Evolutionary conservation across 1,284 basidiomycete species (phyloP).

Genomic region (Stereum hirsutum): DNA sequence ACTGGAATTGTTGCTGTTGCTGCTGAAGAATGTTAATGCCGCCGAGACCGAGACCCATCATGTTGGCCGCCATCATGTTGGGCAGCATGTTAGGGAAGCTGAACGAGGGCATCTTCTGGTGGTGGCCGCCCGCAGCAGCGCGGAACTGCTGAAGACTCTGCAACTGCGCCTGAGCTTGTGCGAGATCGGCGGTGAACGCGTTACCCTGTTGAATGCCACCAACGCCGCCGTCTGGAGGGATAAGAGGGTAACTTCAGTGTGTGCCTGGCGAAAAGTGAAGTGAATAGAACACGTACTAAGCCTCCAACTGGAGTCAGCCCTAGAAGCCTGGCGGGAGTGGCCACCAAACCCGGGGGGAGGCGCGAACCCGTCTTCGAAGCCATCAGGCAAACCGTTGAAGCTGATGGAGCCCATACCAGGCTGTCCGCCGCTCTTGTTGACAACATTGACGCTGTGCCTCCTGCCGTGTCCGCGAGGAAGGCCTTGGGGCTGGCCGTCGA

Average conservation of each 20-base stretch:
- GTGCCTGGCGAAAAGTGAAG: too few species aligned
- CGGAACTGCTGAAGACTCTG: conserved; percentile 97
- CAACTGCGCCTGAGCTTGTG: conserved; percentile 93
- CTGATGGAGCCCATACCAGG: conserved; percentile 38
- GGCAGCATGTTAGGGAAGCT: conserved; percentile 96
- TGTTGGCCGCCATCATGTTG: conserved; percentile 91
- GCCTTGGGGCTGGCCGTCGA: conserved; percentile 56
- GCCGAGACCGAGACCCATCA: conserved; percentile 82
- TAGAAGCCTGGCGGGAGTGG: conserved; percentile 71
- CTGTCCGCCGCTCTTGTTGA: conserved; percentile 59
- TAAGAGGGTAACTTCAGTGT: conserved; percentile 12
- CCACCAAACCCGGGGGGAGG: conserved; percentile 46
- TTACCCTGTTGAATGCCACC: conserved; percentile 57
- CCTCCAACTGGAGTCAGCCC: conserved; percentile 81
- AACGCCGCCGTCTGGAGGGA: conserved; percentile 56
- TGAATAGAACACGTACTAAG: conserved; percentile 50
- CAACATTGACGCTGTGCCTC: conserved; percentile 90
- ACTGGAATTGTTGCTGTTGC: conserved; percentile 85
- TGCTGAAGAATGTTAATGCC: conserved; percentile 76
- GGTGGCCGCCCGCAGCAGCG: conserved; percentile 89
- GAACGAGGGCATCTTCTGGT: conserved; percentile 96
- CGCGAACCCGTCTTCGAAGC: conserved; percentile 69
- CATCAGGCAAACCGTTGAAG: conserved; percentile 47
- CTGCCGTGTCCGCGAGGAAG: conserved; percentile 82
- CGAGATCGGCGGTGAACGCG: conserved; percentile 72